phyloP scores from a whole-genome alignment of 2,329 filamentous ascomycete species.

The Talaromyces sp. region DNA sequence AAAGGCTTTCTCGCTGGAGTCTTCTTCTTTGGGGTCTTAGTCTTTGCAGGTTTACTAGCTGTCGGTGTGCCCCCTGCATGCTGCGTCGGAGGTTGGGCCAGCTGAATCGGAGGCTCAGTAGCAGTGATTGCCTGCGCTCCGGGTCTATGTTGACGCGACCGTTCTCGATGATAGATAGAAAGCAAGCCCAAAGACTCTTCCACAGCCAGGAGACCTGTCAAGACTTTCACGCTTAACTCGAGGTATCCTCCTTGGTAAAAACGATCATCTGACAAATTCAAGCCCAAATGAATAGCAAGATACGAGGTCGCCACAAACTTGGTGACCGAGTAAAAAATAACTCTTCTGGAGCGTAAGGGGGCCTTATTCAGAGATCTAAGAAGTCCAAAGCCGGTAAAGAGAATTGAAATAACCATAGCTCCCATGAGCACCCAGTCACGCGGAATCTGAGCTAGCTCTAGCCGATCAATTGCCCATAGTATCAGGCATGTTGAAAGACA shows the following conservation, averaged over 20 bases:
- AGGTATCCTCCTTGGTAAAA: constrained; percentile 28
- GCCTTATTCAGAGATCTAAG: constrained; percentile 5
- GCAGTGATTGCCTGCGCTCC: neutral
- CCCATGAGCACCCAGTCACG: constrained; percentile 6
- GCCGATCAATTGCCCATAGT: constrained; percentile 6
- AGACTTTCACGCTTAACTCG: constrained; percentile 33
- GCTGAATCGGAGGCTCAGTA: neutral
- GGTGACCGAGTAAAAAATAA: constrained; percentile 9
- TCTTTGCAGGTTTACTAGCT: neutral
- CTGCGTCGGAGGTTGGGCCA: neutral
- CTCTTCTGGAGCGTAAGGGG: neutral
- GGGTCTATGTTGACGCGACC: neutral
- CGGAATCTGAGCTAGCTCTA: constrained; percentile 1
- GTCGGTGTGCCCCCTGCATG: neutral
- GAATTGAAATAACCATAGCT: constrained; percentile 3
- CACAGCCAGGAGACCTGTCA: constrained; percentile 34
- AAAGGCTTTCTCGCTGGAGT: neutral
- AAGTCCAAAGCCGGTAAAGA: constrained; percentile 8
- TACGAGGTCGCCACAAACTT: constrained; percentile 10
- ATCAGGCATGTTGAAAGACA: constrained; percentile 4
- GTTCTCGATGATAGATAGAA: constrained; percentile 17
- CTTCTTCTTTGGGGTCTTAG: neutral
- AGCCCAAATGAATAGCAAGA: constrained; percentile 5
- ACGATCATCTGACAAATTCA: constrained; percentile 5
- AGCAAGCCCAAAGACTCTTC: constrained; percentile 29